Percentiles rank a stretch among this genome's conserved stretches.
phyloP scores from a whole-genome alignment of 192 early-diverging fungal species.

The Mortierella antarctica region DNA sequence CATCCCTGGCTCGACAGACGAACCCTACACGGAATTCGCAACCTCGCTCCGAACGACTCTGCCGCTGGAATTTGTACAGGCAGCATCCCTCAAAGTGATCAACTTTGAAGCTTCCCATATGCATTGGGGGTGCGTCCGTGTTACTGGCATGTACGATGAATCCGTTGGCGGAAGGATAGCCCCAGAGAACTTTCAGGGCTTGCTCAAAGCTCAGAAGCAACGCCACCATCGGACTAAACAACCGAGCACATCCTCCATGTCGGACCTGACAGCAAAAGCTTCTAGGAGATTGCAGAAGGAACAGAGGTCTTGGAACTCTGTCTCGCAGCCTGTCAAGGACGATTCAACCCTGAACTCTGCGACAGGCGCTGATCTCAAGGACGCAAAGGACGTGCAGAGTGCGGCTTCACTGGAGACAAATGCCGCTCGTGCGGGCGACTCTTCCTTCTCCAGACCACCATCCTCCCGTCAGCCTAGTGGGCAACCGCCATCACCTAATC shows the following conservation, averaged over 20 bases:
- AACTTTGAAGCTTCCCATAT: conserved; percentile 49
- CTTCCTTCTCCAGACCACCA: neutral
- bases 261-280: conserved; percentile 3
- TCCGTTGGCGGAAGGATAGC: conserved; percentile 41
- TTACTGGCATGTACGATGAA: conserved; percentile 52
- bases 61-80: conserved; percentile 40
- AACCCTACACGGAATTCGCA: conserved; percentile 14
- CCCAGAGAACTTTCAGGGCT: conserved; percentile 37
- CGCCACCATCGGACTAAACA: conserved; percentile 19
- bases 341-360: neutral
- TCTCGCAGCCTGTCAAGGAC: conserved; percentile 10
- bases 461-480: neutral
- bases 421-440: too few species aligned
- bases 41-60: conserved; percentile 36
- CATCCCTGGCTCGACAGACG: conserved; percentile 8
- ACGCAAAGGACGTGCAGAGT: neutral
- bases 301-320: neutral
- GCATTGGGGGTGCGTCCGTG: conserved; percentile 45
- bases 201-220: conserved; percentile 32
- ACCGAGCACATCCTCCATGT: neutral
- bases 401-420: too few species aligned
- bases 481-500: neutral
- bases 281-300: conserved; percentile 26
- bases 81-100: conserved; percentile 48
- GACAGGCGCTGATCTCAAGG: too few species aligned